Evolutionary conservation across 805 yeast species (phyloP).

Genomic region (Cyberlindnera maritima): DNA sequence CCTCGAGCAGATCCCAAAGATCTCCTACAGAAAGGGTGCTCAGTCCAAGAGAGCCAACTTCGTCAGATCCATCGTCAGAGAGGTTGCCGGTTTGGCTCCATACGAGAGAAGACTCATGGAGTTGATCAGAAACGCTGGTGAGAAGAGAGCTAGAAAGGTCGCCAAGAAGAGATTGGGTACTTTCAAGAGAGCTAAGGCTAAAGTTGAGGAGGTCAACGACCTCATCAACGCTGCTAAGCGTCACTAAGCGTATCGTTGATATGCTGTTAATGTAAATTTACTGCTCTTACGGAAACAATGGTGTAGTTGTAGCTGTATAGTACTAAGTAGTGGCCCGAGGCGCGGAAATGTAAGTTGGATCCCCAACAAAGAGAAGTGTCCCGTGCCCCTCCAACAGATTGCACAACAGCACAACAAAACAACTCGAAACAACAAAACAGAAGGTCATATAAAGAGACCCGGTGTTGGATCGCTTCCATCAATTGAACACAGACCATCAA

Average conservation of each 20-base stretch:
- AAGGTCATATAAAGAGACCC: no score
- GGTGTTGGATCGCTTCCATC: no score
- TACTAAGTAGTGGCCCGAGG: neutral
- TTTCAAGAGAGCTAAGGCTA: conserved; percentile 98
- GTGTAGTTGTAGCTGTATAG: neutral
- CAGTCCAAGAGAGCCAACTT: conserved; percentile 92
- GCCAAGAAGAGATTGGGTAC: conserved; percentile 99
- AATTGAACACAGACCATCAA: no score
- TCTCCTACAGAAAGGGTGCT: conserved; percentile 96
- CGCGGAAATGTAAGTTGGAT: neutral
- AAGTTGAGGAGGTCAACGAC: conserved; percentile 97
- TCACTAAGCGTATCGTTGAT: conserved; percentile 48
- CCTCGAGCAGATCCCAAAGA: conserved; percentile 81
- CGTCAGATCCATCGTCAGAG: conserved; percentile 93
- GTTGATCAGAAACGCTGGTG: conserved; percentile 99
- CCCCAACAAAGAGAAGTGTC: no score
- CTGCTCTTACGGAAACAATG: conserved; percentile 15
- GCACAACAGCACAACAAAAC: no score
- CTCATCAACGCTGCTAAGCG: conserved; percentile 79
- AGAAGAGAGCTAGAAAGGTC: conserved; percentile 99
- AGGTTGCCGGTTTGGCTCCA: conserved; percentile 99
- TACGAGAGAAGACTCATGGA: conserved; percentile 99
- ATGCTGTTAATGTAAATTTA: conserved; percentile 24
- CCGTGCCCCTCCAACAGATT: no score
- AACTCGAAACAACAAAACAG: no score